Base-by-base conservation (phyloP, 257 asterid species). In the Jacaranda copaia region DNA sequence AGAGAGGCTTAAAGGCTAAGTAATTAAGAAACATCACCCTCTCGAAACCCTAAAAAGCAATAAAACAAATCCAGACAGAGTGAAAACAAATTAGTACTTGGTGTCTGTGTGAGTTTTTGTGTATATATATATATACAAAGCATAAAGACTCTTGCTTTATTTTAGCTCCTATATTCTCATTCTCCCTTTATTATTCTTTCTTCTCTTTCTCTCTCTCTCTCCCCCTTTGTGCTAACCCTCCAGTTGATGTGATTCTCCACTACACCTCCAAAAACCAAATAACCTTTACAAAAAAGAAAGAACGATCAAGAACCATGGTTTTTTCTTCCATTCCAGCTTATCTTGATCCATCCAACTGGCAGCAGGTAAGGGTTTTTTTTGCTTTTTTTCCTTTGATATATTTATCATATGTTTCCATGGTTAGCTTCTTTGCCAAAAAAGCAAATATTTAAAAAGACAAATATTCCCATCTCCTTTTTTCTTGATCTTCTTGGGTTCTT, bases 261-360 rank as follows among this genome's bases (percentile, higher is more conserved):
- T 86, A 84, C 70, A 81, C 77, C 88, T 77, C 85, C 85, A 80
- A 84, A 82, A 84, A 85, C 88, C 81, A 83, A 80, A 76, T 81
- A 80, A 80, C 86, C 98, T 92, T 94, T 94, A 87, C 91, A 89
- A 90, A 92, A 92, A 92, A 91, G 92, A 87, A 81, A 74, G 83
- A 78, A 84, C 84, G 81, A 90, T 84, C 94, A 82, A 83, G 71
- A 85, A 86, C 89, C 76, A 95, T 95, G 99, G 95, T 81, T 88
- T 95, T 92, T 89, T 85, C 99, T 75, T 89, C 99, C 80, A 83
- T 95, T 84, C 98, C 95, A 68, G 86, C 98, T 86, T 92, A 95
- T 85, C 96, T 92, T 89, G 98, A 94, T 94, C 86, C 96, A n/a
- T 80, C 98, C 93, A 92, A 92, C 90, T 94, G 99, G 99, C 96